A percentile compares a stretch with the other conserved stretches of the same genome.
These are phyloP conservation scores for Trichoderma gracile DNA, from an alignment of 2,329 filamentous ascomycete species.

Conservation along the genomic window DNA sequence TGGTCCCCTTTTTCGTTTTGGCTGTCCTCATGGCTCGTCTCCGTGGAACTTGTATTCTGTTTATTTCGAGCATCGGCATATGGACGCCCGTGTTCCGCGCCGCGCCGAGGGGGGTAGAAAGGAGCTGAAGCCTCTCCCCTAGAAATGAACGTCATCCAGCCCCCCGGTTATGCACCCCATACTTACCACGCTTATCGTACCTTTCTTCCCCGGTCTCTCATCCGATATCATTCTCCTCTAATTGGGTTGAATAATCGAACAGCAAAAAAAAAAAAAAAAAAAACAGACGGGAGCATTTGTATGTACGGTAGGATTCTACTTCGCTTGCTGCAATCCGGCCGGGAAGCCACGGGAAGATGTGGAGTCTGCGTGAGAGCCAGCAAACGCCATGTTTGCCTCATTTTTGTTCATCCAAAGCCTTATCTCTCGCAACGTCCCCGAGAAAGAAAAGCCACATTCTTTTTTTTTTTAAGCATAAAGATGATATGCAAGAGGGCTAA, in stretches of 20 bases:
- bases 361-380: background rate
- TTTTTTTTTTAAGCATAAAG: background rate
- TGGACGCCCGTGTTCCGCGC: background rate
- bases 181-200: background rate
- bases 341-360: slow-evolving; percentile 15
- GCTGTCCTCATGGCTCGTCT: too few species aligned
- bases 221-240: too few species aligned
- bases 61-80: background rate
- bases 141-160: too few species aligned
- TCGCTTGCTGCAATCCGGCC: background rate
- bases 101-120: background rate
- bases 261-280: background rate
- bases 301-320: too few species aligned
- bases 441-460: background rate
- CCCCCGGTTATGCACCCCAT: background rate
- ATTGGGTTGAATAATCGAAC: too few species aligned
- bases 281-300: background rate
- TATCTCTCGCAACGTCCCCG: background rate
- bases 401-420: too few species aligned
- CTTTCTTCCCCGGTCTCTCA: too few species aligned
- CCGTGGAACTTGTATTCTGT: too few species aligned
- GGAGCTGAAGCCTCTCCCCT: background rate
- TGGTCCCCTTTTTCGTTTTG: too few species aligned
- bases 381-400: too few species aligned
- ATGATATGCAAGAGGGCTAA: slow-evolving; percentile 15